These are phyloP conservation scores for Cyclotella atomus DNA, from an alignment of 108 stramenopile species.

Conservation along the genomic window DNA sequence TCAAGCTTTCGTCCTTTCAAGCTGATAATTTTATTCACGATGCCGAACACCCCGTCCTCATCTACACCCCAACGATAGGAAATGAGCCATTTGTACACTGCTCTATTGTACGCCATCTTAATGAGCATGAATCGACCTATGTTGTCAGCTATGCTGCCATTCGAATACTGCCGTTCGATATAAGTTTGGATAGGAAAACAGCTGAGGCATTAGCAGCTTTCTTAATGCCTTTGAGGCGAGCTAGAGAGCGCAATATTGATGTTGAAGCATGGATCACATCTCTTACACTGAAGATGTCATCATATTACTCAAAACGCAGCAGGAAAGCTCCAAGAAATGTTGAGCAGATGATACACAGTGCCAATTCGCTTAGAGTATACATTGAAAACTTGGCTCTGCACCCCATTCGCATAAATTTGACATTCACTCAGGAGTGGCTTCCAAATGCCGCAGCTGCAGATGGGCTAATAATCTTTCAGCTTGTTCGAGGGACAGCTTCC, in stretches of 20 bases:
- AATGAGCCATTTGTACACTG: constrained; percentile 74
- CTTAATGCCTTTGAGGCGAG: constrained; percentile 56
- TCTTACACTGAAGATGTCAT: constrained; percentile 61
- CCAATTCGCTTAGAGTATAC: constrained; percentile 76
- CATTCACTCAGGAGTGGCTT: constrained; percentile 82
- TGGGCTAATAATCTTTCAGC: constrained; percentile 71
- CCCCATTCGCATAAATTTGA: constrained; percentile 74
- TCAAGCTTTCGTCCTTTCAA: constrained; percentile 58
- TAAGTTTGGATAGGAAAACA: constrained; percentile 75
- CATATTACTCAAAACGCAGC: constrained; percentile 48
- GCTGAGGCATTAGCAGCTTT: constrained; percentile 74
- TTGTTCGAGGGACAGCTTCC: constrained; percentile 79
- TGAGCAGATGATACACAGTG: constrained; percentile 58
- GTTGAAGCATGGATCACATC: constrained; percentile 33
- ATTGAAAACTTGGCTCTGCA: constrained; percentile 77
- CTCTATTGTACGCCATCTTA: constrained; percentile 69
- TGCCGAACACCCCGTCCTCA: constrained; percentile 73
- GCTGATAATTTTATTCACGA: constrained; percentile 80
- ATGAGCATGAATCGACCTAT: constrained; percentile 60
- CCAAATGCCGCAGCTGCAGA: constrained; percentile 52
- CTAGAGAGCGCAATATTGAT: constrained; percentile 42
- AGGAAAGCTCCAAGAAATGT: constrained; percentile 59
- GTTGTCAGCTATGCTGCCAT: constrained; percentile 79
- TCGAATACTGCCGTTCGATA: constrained; percentile 68
- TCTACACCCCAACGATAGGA: constrained; percentile 55